Base-by-base conservation (phyloP, 108 stramenopile genomes). In the Pseudonitzschia multistriata region DNA sequence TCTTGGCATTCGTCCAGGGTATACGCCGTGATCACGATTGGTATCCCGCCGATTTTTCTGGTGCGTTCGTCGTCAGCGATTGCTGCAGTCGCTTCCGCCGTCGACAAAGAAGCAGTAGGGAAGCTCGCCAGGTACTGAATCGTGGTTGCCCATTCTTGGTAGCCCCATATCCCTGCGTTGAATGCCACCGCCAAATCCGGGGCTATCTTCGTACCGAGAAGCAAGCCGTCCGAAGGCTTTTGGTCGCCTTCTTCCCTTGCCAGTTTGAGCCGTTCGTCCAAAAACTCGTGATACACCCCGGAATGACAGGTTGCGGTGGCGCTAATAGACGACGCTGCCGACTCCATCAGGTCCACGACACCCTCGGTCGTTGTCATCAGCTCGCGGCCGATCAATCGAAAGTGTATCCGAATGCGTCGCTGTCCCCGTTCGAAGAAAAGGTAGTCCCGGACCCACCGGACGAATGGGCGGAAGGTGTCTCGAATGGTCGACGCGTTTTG, bases 81-180 rank as follows among this genome's bases (percentile, higher is more conserved):
- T 45, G n/a, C 15, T 22, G 39, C 22, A 35, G 39, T 11, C 3
- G 42, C 17, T 15, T 10, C 24, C 11, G 54, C 14, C 30, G 14
- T 3, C 2, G 54, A 7, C 3, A 22, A 28, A 10, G 56, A 21
- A 15, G 21, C 29, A 17, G 21, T 21, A 10, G 64, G 31, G 71
- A 15, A 47, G 47, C 28, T 21, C 22, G 68, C 73, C 71, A 91
- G 70, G 21, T 33, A 76, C 7, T 65, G 67, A 17, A 94, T 56
- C 2, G 93, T 94, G 15, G 87, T 84, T 34, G 71, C 62, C 93
- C 93, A 94, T 39, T 89, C 88, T 52, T 79, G 74, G 75, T 94
- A 94, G 1, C 93, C 93, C 93, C 93, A 94, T 45, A 94, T 82
- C 4, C 93, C 93, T 35, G 93, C 89, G 73, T 94, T 89, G 47